Base-by-base conservation (phyloP, 1,284 basidiomycete genomes). In the Phlebopus sp. region DNA sequence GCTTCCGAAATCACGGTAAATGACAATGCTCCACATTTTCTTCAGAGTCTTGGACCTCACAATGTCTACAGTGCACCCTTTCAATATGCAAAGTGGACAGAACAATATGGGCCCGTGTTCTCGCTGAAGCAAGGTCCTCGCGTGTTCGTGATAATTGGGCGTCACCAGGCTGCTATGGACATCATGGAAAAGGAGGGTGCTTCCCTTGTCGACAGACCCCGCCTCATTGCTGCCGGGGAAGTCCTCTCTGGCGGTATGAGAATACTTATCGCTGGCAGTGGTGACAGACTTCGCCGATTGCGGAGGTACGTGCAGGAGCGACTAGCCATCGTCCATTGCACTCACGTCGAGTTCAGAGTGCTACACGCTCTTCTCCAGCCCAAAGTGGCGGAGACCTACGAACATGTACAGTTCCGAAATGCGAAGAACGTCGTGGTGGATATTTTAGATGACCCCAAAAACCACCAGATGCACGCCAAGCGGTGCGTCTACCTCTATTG, bases 331-430 rank as follows among this genome's bases (percentile, higher is more conserved):
- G 15, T 34, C 2, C 3, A 11, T 17, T n/a, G 6, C 37, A 9
- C 27, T 37, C n/a, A 45, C 43, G 18, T 14, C 8, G 21, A 17
- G 14, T n/a, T 23, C 36, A 76, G 73, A 43, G 79, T 77, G 1
- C 64, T 82, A 7, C 79, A 82, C 50, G 67, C 74, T 0, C 75
- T 78, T 37, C 63, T 82, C 2, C 76, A 81, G 47, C 71, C 75
- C 2, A 75, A 73, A 42, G 64, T 68, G 2, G 69, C 78, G 0
- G 58, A 60, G 1, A 67, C 64, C 1, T 80, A 82, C 49, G 69
- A 70, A 9, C 70, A 74, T 0, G 65, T 76, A 1, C 69, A 82
- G 42, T 69, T 70, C 56, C 56, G 54, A 6, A 70, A 70, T 23
- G 78, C 79, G 1, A 69, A 70, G 40, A 67, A 72, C 37, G 69